Percentiles rank a stretch among this genome's conserved stretches.
Evolutionary conservation across 768 basidiomycete genomes (phyloP).

Genomic region (Kwoniella newhampshirensis): DNA sequence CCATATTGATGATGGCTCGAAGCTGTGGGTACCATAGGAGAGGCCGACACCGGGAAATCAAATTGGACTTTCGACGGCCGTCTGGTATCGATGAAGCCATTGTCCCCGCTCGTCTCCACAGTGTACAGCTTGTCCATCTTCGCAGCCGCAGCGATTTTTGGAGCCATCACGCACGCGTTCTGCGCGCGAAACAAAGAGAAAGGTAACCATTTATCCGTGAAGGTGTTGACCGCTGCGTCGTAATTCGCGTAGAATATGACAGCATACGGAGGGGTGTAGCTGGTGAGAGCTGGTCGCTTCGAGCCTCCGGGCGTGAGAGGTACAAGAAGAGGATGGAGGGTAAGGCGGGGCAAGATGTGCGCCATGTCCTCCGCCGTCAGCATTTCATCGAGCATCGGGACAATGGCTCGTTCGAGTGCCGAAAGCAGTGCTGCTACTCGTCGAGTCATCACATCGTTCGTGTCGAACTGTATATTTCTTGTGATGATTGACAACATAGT

Average conservation of each 20-base stretch:
- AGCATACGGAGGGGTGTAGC: constrained; percentile 46
- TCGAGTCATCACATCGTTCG: constrained; percentile 15
- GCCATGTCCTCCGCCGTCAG: constrained; percentile 47
- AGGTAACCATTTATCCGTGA: constrained; percentile 51
- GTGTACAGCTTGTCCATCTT: constrained; percentile 19
- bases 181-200: constrained; percentile 52
- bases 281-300: constrained; percentile 6
- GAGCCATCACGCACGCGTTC: constrained; percentile 50
- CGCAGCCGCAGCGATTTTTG: constrained; percentile 21
- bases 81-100: constrained; percentile 6
- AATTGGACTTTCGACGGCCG: constrained; percentile 53
- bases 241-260: constrained; percentile 53
- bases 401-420: constrained; percentile 44
- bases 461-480: constrained; percentile 29
- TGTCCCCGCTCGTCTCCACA: background rate
- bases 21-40: background rate
- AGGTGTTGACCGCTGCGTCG: constrained; percentile 50
- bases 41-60: constrained; percentile 19
- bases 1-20: background rate
- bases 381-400: constrained; percentile 51
- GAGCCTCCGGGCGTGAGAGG: constrained; percentile 42
- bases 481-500: constrained; percentile 45
- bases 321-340: constrained; percentile 48
- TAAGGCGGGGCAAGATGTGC: constrained; percentile 46
- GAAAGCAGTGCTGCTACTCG: constrained; percentile 29